Base-by-base conservation (phyloP, 148 eudicot genomes). In the Rhododendron griersonianum region DNA sequence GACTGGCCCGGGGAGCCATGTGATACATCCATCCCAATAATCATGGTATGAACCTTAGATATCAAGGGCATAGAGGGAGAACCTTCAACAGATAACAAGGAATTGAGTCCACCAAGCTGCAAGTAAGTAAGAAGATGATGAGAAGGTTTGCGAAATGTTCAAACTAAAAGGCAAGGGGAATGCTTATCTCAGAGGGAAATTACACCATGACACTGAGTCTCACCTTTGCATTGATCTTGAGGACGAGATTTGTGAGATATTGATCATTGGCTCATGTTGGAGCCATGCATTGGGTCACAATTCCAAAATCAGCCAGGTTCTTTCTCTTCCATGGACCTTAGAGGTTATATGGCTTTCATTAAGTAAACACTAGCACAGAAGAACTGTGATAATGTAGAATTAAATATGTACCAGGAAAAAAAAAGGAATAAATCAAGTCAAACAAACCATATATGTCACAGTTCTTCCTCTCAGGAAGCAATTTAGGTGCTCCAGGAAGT, bases 181-280 rank as follows among this genome's bases (percentile, higher is more conserved):
- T 59, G n/a, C 57, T 28, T 5, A 19, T 15, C n/a, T 45, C 28
- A 45, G 25, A 57, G 45, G 41, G 53, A 7, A 61, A 28, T 59
- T 45, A 85, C 8, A 86, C 75, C 47, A 16, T 8, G 7, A 10
- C 35, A 37, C 53, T 3, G 47, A 55, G 19, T 77, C 85, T 84
- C 83, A 95, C 99, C 97, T 96, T 96, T 18, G 99, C 99, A 88
- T 96, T 96, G 6, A 96, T 94, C 92, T 96, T 96, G 45, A 96
- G 91, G 21, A 96, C 87, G 35, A 92, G 89, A 89, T 96, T 96
- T 0, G 99, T 95, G 25, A 96, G 89, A 89, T 96, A 96, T 61
- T 96, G 99, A 85, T 96, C 99, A 80, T 95, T 96, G 80, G 95
- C 94, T 84, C 93, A 91, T 0, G 83, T 89, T 63, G 99, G 98